Base-by-base conservation (phyloP, 331 rosid species). In the Arachis monticola region DNA sequence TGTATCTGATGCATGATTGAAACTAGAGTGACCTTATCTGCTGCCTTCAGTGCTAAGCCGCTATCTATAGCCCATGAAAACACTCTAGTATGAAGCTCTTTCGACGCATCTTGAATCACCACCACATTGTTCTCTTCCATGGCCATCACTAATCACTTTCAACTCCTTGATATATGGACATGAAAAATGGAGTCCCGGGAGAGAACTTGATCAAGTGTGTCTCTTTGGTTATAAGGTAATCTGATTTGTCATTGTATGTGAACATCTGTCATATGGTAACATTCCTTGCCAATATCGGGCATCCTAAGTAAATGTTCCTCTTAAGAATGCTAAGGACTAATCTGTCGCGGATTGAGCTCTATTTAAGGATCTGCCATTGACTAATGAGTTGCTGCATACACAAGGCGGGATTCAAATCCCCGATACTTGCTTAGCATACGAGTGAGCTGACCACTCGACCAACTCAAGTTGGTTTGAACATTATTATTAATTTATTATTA, bases 81-180 rank as follows among this genome's bases (percentile, higher is more conserved):
- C 3, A 71, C 81, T 73, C 63, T 76, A 6, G 61, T 60, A 22
- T 70, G 62, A 67, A 81, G 82, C 58, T 59, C 60, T 59, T 70
- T 67, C 27, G 76, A 74, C 52, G 86, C 87, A 83, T 85, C 89
- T 17, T 81, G 83, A 17, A 87, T 72, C 82, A 87, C 81, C 74
- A 83, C 78, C 76, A 87, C 89, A 44, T 79, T 83, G 44, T 81
- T 70, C 44, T 59, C 65, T 75, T 72, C 84, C 69, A 64, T 78
- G 9, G 69, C 65, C 81, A 75, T 75, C 46, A 27, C 41, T 32
- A 5, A 38, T 30, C 10, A 42, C 32, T 38, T 38, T 44, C 48
- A 73, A 63, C 13, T 56, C 75, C 56, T 52, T 50, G 5, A 10
- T 27, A 48, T 46, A 46, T 46, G 5, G 59, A 42, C 47, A 67